Percentiles rank a stretch among this genome's conserved stretches.
These are phyloP conservation scores for Eucalyptus cloeziana DNA, from an alignment of 345 rosid species.

Conservation along the genomic window DNA sequence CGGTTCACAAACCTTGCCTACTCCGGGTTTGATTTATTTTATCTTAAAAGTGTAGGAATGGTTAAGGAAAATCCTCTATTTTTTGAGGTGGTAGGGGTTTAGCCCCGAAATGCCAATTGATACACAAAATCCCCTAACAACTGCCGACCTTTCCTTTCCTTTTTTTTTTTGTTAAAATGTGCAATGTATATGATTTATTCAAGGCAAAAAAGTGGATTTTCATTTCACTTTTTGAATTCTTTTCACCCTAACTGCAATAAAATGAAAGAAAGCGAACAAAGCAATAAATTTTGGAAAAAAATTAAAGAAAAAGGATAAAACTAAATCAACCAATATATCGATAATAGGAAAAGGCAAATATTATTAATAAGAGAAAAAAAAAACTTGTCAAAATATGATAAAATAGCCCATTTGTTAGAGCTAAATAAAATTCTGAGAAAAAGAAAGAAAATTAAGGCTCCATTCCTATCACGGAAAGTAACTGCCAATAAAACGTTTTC, in stretches of 20 bases:
- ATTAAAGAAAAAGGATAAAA: neutral
- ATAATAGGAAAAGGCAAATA: neutral
- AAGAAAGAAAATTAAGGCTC: neutral
- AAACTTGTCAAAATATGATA: neutral
- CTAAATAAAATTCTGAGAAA: neutral
- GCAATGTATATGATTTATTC: neutral
- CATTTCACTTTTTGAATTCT: neutral
- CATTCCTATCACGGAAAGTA: too few relatives aligned
- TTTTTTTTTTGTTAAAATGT: neutral
- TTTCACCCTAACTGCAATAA: neutral
- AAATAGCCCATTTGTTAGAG: neutral
- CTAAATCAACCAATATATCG: neutral
- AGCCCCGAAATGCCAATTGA: neutral
- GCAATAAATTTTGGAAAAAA: neutral
- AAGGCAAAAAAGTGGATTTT: neutral
- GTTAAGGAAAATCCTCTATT: neutral
- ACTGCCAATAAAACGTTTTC: too few relatives aligned
- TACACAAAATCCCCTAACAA: neutral
- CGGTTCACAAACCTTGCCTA: neutral
- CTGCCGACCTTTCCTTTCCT: neutral
- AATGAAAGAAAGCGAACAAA: neutral
- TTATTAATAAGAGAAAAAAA: neutral
- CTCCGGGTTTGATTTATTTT: neutral
- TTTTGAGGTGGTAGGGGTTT: neutral
- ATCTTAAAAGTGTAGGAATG: neutral